phyloP scores from a whole-genome alignment of 495 filamentous ascomycete species.

The Lentithecium fluviatile region DNA sequence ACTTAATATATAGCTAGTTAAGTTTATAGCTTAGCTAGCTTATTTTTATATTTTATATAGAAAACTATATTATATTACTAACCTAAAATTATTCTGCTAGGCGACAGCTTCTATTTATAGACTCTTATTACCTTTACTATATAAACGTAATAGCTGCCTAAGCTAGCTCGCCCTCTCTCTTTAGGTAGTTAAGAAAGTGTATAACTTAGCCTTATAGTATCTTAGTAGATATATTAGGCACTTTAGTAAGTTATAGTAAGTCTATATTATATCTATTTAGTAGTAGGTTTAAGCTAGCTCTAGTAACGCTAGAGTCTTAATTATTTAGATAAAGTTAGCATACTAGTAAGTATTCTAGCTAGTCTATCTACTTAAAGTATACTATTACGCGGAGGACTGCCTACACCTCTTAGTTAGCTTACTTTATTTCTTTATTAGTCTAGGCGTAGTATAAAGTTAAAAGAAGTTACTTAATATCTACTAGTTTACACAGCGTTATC shows the following conservation, averaged over 20 bases:
- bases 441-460: neutral
- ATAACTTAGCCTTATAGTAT: neutral
- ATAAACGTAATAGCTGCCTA: neutral
- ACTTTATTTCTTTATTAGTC: neutral
- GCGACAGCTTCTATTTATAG: neutral
- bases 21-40: neutral
- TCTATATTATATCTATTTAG: no score
- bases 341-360: neutral
- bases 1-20: neutral
- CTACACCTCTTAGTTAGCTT: constrained; percentile 1
- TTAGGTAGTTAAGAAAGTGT: neutral
- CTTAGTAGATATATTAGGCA: neutral
- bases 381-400: neutral
- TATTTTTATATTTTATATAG: constrained; percentile 1
- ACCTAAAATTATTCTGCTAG: constrained; percentile 1
- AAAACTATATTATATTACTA: constrained; percentile 1
- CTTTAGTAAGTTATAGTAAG: no score
- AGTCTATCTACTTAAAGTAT: constrained; percentile 1
- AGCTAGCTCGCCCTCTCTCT: neutral
- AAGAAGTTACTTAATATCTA: neutral
- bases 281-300: no score
- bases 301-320: neutral
- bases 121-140: constrained; percentile 2
- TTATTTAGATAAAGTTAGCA: constrained; percentile 1
- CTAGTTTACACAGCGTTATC: neutral